Conservation (phyloP, 148 eudicot genomes). For the Pharnaceum exiguum region DNA sequence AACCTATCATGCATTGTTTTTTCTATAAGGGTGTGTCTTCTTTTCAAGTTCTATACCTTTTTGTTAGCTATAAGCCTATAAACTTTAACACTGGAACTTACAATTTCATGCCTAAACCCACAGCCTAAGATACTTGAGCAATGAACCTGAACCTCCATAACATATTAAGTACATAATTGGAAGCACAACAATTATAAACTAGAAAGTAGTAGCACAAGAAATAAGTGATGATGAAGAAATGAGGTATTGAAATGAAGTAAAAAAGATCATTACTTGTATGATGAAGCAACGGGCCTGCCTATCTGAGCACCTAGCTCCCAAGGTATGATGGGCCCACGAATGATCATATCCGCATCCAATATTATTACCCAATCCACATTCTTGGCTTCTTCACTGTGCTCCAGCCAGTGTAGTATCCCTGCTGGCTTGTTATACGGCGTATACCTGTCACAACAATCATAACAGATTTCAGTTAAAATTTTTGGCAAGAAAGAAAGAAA, state of each 20-base stretch:
- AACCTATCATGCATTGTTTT: no score
- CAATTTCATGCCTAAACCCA: no score
- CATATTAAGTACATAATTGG: no score
- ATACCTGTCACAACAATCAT: slow-evolving; percentile 51
- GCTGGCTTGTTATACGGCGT: slow-evolving; percentile 97
- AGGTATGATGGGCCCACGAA: slow-evolving; percentile 90
- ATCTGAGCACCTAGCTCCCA: slow-evolving; percentile 94
- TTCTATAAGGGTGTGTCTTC: no score
- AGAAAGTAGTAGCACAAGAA: no score
- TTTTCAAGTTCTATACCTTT: no score
- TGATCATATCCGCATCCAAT: slow-evolving; percentile 89
- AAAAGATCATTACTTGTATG: slow-evolving; percentile 59
- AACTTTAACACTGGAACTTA: no score
- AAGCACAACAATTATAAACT: no score
- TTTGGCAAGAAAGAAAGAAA: neutral
- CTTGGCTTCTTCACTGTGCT: slow-evolving; percentile 71
- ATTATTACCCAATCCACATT: slow-evolving; percentile 96
- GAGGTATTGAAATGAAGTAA: neutral
- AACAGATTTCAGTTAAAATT: neutral
- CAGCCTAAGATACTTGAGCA: no score
- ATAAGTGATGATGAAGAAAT: neutral
- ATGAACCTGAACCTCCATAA: no score
- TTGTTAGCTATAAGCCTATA: no score
- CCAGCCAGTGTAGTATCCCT: slow-evolving; percentile 86
- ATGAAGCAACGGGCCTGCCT: slow-evolving; percentile 92